These are phyloP conservation scores for Pythium sukuiense DNA, from an alignment of 352 stramenopile genomes.

Conservation along the genomic window DNA sequence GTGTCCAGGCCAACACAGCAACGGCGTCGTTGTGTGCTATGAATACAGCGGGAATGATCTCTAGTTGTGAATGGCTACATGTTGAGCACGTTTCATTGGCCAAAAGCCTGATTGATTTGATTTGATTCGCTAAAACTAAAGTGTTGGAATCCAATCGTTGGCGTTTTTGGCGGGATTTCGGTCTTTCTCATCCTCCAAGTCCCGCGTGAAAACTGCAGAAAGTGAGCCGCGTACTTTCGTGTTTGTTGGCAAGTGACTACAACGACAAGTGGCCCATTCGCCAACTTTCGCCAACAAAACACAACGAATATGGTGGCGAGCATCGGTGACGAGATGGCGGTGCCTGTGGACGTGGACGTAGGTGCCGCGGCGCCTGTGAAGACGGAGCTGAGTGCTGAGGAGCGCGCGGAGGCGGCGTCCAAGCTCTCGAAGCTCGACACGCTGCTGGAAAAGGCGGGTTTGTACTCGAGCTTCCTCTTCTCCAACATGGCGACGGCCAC, in stretches of 20 bases:
- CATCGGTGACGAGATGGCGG: conserved; percentile 30
- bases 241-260: conserved; percentile 4
- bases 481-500: conserved; percentile 81
- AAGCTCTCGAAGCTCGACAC: conserved; percentile 84
- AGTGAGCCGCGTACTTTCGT: background rate
- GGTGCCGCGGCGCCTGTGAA: conserved; percentile 16
- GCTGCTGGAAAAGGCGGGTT: conserved; percentile 83
- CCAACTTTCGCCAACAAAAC: background rate
- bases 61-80: conserved; percentile 16
- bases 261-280: too few species aligned
- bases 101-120: background rate
- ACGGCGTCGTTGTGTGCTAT: background rate
- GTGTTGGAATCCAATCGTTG: conserved; percentile 22
- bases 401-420: conserved; percentile 47
- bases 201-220: conserved; percentile 12
- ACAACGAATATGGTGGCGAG: conserved; percentile 58
- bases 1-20: too few species aligned
- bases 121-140: conserved; percentile 18
- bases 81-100: conserved; percentile 1
- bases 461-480: conserved; percentile 87
- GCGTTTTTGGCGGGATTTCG: conserved; percentile 25
- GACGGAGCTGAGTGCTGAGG: conserved; percentile 12
- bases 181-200: background rate
- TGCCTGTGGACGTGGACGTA: conserved; percentile 28
- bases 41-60: background rate